Conservation (phyloP, 2,329 filamentous ascomycete species). For the Tolypocladium cylindrosporum region DNA sequence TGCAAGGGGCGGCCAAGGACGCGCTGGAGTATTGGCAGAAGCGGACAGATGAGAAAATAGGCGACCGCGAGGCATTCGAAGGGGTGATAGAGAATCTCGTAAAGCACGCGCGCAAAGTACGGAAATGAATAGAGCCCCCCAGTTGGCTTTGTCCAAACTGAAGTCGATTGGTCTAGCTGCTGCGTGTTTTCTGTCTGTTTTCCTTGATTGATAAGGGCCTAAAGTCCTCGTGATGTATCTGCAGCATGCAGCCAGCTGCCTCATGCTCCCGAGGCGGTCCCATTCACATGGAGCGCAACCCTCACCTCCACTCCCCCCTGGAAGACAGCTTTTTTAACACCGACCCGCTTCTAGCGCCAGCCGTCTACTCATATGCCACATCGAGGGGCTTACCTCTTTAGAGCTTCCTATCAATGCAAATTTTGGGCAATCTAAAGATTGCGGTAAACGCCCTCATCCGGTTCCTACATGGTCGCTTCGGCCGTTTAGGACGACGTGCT, state of each 20-base stretch:
- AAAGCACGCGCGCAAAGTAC: conserved; percentile 76
- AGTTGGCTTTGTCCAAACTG: conserved; percentile 6
- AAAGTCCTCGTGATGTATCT: background rate
- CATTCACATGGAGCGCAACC: background rate
- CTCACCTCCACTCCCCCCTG: background rate
- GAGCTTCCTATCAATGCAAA: background rate
- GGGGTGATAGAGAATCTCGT: conserved; percentile 95
- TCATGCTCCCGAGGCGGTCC: background rate
- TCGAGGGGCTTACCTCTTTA: background rate
- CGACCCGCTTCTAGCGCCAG: conserved; percentile 1
- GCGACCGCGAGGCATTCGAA: conserved; percentile 88
- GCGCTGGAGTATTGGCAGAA: conserved; percentile 84
- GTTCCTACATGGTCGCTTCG: background rate
- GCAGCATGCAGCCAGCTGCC: background rate
- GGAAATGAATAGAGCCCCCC: conserved; percentile 45
- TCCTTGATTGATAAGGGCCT: background rate
- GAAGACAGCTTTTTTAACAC: background rate
- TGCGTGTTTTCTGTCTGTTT: conserved; percentile 3
- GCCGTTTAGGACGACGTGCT: conserved; percentile 30
- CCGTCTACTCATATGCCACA: background rate
- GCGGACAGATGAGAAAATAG: conserved; percentile 73
- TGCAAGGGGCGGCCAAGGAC: conserved; percentile 63
- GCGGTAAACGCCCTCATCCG: background rate
- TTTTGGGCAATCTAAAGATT: background rate
- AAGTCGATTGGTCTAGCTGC: conserved; percentile 11